Evolutionary conservation across 2,329 filamentous ascomycete genomes (phyloP), one percentile per base, ranked within the genome.

Genomic region (Leptosphaerulina australis): DNA sequence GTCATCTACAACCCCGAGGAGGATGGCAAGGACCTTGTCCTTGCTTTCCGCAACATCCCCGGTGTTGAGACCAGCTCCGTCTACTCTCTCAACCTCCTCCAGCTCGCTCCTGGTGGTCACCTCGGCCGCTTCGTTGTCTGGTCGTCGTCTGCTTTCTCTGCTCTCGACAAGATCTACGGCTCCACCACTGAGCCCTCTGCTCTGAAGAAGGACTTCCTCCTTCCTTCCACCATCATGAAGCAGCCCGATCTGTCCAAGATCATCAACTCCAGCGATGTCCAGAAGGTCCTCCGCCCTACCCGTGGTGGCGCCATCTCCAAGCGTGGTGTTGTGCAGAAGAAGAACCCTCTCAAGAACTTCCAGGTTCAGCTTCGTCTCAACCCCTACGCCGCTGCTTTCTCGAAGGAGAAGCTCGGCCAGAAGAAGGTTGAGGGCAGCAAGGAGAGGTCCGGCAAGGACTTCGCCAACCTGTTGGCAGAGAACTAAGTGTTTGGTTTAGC

Each of bases 291-390:
- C 73, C 87, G 89, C 70, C 91, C 88, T 57, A 91, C 92, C 78
- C 94, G 92, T 84, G 94, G 94, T 70, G 86, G 88, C 68, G 86
- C 91, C 74, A 80, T 86, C 74, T 95, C 91, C 79, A 97, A 97
- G 87, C 90, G 94, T 75, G 81, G 83, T 67, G 81, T 84, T 73
- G 91, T 96, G 67, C 93, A 97, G 86, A 99, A 99, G 91, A 97
- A 97, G 92, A 99, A 99, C 86, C 94, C 94, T 73, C 91, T 99
- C 68, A 84, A 83, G 81, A 99, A 99, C 89, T 96, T 91, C 87
- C 94, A 97, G 85, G 88, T 99, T 67, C 86, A 97, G 80, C 89
- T 99, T 76, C 89, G 94, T 73, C 89, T 99, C 78, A 99, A 99
- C 88, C 94, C 94, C 61, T 99, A 99, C 81, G 93, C 94, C 68